Conservation (phyloP, 2,329 filamentous ascomycete genomes). For the Colletotrichum sidae region DNA sequence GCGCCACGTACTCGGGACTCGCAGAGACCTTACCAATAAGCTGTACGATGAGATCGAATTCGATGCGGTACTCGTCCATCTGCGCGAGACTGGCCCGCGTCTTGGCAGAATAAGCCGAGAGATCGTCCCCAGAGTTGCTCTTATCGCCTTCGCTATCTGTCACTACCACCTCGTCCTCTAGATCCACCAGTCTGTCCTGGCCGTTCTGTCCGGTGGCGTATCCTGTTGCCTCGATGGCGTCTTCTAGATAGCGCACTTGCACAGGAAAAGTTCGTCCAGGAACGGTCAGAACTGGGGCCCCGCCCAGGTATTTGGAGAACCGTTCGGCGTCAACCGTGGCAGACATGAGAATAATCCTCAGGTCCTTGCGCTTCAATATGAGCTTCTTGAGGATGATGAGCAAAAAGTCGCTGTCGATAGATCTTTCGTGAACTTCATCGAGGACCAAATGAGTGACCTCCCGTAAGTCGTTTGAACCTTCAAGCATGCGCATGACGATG, state of each 20-base stretch:
- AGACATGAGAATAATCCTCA: constrained; percentile 97
- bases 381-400: constrained; percentile 91
- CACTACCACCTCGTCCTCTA: constrained; percentile 71
- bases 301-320: constrained; percentile 89
- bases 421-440: constrained; percentile 97
- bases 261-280: constrained; percentile 96
- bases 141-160: constrained; percentile 59
- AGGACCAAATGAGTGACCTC: constrained; percentile 95
- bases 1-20: constrained; percentile 73
- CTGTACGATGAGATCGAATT: constrained; percentile 86
- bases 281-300: constrained; percentile 88
- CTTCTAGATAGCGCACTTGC: constrained; percentile 87
- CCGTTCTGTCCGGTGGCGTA: constrained; percentile 65
- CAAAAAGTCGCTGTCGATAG: constrained; percentile 96
- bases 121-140: constrained; percentile 64
- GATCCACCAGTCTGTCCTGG: constrained; percentile 67
- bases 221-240: constrained; percentile 88
- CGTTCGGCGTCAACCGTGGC: constrained; percentile 93
- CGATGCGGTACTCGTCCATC: constrained; percentile 91
- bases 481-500: constrained; percentile 98
- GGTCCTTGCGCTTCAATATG: constrained; percentile 78
- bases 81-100: constrained; percentile 81
- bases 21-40: constrained; percentile 82
- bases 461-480: constrained; percentile 84
- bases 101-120: constrained; percentile 79